Percentiles rank a stretch among this genome's conserved stretches.
Evolutionary conservation across 2,329 filamentous ascomycete species (phyloP).

Genomic region (Thielaviopsis euricoi): DNA sequence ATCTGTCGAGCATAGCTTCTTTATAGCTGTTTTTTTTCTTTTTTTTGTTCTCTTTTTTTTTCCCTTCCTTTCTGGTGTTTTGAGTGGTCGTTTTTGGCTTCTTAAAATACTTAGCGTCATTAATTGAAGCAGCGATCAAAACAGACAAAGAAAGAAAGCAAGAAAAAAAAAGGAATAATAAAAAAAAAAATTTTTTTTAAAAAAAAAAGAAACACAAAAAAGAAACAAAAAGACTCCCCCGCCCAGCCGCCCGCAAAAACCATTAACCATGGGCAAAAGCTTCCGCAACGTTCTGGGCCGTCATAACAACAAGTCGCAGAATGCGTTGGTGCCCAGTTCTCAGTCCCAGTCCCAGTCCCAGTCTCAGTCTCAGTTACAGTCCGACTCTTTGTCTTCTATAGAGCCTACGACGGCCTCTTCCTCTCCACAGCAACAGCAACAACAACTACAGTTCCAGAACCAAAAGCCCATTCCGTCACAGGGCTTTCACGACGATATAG

Average conservation of each 20-base stretch:
- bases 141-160: background rate
- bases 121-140: background rate
- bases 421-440: slow-evolving; percentile 13
- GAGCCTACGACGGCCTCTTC: background rate
- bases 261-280: slow-evolving; percentile 4
- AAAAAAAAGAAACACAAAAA: background rate
- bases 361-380: background rate
- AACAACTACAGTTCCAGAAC: background rate
- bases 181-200: background rate
- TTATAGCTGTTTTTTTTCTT: background rate
- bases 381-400: background rate
- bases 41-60: background rate
- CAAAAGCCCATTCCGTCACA: background rate
- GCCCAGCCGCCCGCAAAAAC: background rate
- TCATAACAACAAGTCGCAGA: slow-evolving; percentile 8
- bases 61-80: background rate
- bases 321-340: slow-evolving; percentile 3
- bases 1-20: background rate
- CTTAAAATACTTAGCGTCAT: background rate
- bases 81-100: background rate
- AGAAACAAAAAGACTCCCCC: background rate
- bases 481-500: background rate
- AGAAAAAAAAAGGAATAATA: background rate
- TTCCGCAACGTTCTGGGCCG: slow-evolving; percentile 2
- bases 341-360: background rate